A percentile compares a stretch with the other conserved stretches of the same genome.
These are phyloP conservation scores for Allium fistulosum DNA, from an alignment of 106 monocot species.

Conservation along the genomic window DNA sequence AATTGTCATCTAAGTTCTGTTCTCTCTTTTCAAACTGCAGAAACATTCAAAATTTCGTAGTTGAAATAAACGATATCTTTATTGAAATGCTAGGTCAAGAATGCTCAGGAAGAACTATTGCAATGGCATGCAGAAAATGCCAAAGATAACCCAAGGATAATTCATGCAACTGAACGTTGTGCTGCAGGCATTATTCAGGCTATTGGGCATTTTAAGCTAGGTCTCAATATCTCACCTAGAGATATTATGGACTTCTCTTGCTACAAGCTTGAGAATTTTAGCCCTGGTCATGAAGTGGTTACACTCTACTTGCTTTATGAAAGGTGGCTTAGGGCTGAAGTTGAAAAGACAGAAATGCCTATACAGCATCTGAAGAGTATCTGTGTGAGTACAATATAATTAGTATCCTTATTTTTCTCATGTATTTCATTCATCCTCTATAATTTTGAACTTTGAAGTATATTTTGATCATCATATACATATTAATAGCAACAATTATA, in stretches of 20 bases:
- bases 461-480: too few species aligned
- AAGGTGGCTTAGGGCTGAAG: conserved; percentile 66
- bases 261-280: conserved; percentile 27
- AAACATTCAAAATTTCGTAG: too few species aligned
- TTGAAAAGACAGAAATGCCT: conserved; percentile 35
- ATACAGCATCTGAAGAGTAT: conserved; percentile 49
- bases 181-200: conserved; percentile 88
- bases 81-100: conserved; percentile 55
- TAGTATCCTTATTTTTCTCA: too few species aligned
- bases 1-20: too few species aligned
- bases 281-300: conserved; percentile 53
- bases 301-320: conserved; percentile 70
- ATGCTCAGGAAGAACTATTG: conserved; percentile 91
- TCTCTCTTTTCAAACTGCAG: too few species aligned
- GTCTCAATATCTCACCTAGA: conserved; percentile 64
- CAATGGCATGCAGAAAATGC: conserved; percentile 80
- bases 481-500: too few species aligned
- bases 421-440: too few species aligned
- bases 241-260: conserved; percentile 36
- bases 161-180: conserved; percentile 82
- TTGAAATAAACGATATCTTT: too few species aligned
- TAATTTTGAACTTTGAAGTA: too few species aligned
- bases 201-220: conserved; percentile 77
- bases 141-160: conserved; percentile 62
- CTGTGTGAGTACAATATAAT: conserved; percentile 32